phyloP scores from a whole-genome alignment of 495 filamentous ascomycete genomes.

The Aspergillus homomorphus region DNA sequence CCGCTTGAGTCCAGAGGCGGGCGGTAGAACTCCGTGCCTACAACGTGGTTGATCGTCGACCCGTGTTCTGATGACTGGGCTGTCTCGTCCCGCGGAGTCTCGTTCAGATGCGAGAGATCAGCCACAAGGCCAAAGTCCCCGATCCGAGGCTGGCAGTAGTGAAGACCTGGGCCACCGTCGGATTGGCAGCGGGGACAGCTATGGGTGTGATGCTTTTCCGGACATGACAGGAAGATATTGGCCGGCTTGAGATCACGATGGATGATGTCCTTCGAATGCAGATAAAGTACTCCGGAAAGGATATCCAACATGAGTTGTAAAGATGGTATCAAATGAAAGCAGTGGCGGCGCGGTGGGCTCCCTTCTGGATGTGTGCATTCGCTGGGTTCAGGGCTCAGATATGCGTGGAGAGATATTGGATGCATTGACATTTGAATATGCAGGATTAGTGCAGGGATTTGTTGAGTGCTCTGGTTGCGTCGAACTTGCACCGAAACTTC shows the following conservation, averaged over 20 bases:
- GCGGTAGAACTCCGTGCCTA: conserved; percentile 49
- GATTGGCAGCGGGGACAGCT: conserved; percentile 34
- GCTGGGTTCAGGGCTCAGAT: conserved; percentile 36
- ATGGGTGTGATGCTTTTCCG: conserved; percentile 25
- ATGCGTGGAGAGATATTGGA: conserved; percentile 47
- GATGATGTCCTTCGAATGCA: conserved; percentile 58
- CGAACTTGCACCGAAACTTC: conserved; percentile 38
- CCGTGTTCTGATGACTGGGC: conserved; percentile 16
- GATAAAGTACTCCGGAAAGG: conserved; percentile 53
- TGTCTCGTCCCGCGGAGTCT: conserved; percentile 15
- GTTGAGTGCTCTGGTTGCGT: conserved; percentile 21
- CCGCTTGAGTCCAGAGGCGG: conserved; percentile 29
- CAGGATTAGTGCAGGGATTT: conserved; percentile 43
- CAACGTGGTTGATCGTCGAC: conserved; percentile 32
- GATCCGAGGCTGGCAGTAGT: conserved; percentile 49
- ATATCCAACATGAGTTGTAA: conserved; percentile 43
- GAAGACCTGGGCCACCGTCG: conserved; percentile 17
- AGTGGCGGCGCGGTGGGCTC: conserved; percentile 37
- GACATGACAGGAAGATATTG: conserved; percentile 58
- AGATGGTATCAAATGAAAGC: conserved; percentile 47
- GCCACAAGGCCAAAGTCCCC: conserved; percentile 55
- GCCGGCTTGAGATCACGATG: conserved; percentile 73
- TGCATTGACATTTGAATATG: conserved; percentile 57
- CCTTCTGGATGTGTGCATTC: background rate
- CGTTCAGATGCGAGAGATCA: conserved; percentile 46